Conservation (phyloP, 768 basidiomycete species). For the Leccinum longicurvipes region DNA sequence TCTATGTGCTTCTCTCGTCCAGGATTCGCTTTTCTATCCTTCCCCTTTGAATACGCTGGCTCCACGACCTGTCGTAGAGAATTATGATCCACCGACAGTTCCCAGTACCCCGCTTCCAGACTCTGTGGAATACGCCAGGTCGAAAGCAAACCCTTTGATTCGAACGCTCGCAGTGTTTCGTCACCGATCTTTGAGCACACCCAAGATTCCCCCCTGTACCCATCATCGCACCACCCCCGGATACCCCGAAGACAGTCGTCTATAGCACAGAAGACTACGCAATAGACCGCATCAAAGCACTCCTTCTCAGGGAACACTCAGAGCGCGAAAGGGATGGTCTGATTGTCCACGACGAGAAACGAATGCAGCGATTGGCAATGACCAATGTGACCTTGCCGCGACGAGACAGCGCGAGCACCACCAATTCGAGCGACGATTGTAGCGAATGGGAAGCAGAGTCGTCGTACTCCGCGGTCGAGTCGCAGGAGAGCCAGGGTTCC, state of each 20-base stretch:
- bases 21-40: slow-evolving; percentile 9
- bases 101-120: slow-evolving; percentile 27
- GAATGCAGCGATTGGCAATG: not conserved
- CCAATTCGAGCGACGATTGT: slow-evolving; percentile 11
- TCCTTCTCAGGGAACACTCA: slow-evolving; percentile 31
- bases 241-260: slow-evolving; percentile 21
- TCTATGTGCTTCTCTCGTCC: slow-evolving; percentile 5
- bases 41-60: slow-evolving; percentile 3
- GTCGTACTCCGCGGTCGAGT: slow-evolving; percentile 10
- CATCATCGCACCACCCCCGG: slow-evolving; percentile 52
- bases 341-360: slow-evolving; percentile 7
- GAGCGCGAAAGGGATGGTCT: slow-evolving; percentile 37
- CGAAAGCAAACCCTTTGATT: slow-evolving; percentile 22
- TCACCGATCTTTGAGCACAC: slow-evolving; percentile 30
- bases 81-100: slow-evolving; percentile 18
- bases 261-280: slow-evolving; percentile 40
- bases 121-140: slow-evolving; percentile 19
- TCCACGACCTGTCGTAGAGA: not conserved
- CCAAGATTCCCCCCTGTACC: slow-evolving; percentile 37
- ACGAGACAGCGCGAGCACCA: slow-evolving; percentile 6
- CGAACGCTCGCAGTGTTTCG: slow-evolving; percentile 18
- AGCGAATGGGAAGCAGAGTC: slow-evolving; percentile 19
- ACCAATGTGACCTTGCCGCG: not conserved
- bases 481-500: slow-evolving; percentile 18
- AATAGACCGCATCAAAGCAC: slow-evolving; percentile 39